Base-by-base conservation (phyloP, 257 asterid genomes). In the Solanum sejunctum region DNA sequence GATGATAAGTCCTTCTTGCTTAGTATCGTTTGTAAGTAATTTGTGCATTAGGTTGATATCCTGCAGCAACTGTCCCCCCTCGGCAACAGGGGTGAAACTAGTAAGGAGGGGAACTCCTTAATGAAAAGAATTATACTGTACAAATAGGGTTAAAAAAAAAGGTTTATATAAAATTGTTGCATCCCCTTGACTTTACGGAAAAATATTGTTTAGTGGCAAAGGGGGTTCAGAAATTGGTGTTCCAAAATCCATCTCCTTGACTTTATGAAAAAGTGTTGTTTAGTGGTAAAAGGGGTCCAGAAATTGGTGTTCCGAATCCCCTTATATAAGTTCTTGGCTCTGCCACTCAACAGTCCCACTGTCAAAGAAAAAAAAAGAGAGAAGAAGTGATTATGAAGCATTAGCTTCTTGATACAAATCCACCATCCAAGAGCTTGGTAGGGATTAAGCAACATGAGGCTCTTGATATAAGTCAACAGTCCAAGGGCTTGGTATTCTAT, bases 401-500 rank as follows among this genome's bases (percentile, higher is more conserved):
- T 64, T 64, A 26, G 0, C 41, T 64, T 64, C 72, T 26, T 5
- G n/a, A 64, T 64, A 64, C 28, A 16, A 26, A 28, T 12, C 11
- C 72, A 64, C 72, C 6, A 18, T 64, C 11, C 72, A 64, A 64
- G 72, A 26, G 20, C 43, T 64, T 64, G 20, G 72, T 26, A 64
- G 72, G 28, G 72, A 64, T 64, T 64, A 64, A 64, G 72, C 43
- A 64, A 26, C 72, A 64, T 26, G 13, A 28, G 72, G 20, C 41
- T 63, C 72, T 64, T 64, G 10, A 61, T 61, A 61, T 61, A 61
- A 61, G 39, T 11, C 70, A 6, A 64, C 43, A 64, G 10, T 85
- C 87, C 89, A 87, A 89, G 91, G 85, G 92, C 89, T 85, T 95
- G 39, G 73, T 69, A 69, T 69, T 69, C 21, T 36, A 17, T 36